phyloP scores from a whole-genome alignment of 495 filamentous ascomycete genomes.

The Hyaloscypha finlandica region DNA sequence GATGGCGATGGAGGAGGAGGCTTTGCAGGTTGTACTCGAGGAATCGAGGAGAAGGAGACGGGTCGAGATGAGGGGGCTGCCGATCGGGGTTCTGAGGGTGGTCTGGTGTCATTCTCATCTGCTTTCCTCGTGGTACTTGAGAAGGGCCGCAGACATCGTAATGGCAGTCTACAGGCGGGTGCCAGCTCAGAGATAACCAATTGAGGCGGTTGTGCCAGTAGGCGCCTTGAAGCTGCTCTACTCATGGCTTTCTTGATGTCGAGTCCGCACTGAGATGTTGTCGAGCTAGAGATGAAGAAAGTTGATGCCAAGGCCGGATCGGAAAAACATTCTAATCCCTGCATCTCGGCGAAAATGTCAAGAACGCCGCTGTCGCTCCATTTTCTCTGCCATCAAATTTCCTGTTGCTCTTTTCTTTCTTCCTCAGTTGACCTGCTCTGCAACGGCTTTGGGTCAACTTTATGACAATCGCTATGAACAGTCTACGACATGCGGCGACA shows the following conservation, averaged over 20 bases:
- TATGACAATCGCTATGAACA: conserved; percentile 43
- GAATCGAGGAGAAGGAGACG: conserved; percentile 2
- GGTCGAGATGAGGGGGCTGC: conserved; percentile 10
- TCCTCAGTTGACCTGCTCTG: conserved; percentile 19
- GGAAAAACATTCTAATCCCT: conserved; percentile 10
- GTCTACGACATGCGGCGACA: conserved; percentile 45
- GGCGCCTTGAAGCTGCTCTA: conserved; percentile 43
- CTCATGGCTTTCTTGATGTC: conserved; percentile 40
- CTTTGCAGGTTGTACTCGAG: conserved; percentile 6
- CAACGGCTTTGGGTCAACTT: conserved; percentile 20
- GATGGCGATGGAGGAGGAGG: conserved; percentile 17
- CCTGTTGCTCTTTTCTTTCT: conserved; percentile 20
- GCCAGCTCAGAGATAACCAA: conserved; percentile 33
- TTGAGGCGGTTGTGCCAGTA: conserved; percentile 44
- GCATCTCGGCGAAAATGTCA: conserved; percentile 29
- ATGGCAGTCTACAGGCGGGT: conserved; percentile 28
- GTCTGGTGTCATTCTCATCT: conserved; percentile 25
- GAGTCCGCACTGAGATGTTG: not conserved
- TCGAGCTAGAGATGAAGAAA: conserved; percentile 20
- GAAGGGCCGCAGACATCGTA: conserved; percentile 44
- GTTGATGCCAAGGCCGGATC: conserved; percentile 25
- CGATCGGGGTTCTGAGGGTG: conserved; percentile 3
- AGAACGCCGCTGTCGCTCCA: conserved; percentile 19
- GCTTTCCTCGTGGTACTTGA: conserved; percentile 39
- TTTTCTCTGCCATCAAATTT: conserved; percentile 18